Conservation (phyloP, 805 yeast species). For the Starmerella potacharoeniae region DNA sequence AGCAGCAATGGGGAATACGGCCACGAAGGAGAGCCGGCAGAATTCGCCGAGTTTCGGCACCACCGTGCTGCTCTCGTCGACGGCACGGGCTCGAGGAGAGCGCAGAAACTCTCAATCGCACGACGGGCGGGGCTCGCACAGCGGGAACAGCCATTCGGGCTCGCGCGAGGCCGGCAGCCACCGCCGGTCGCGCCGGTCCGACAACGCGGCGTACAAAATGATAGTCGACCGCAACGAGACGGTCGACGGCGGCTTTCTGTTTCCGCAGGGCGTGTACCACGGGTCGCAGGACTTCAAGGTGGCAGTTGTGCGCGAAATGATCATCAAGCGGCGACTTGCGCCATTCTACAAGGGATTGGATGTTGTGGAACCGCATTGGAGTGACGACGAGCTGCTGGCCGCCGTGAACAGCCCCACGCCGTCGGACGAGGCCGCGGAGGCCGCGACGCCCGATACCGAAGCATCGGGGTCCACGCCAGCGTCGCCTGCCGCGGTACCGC, state of each 20-base stretch:
- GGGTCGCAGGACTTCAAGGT: conserved; percentile 64
- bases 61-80: neutral
- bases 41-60: neutral
- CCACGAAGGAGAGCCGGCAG: conserved; percentile 23
- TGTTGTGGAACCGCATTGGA: conserved; percentile 63
- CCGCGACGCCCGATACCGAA: neutral
- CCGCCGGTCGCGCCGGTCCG: conserved; percentile 1
- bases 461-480: neutral
- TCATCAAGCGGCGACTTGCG: conserved; percentile 60
- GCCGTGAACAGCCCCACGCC: neutral
- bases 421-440: neutral
- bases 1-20: conserved; percentile 25
- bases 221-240: conserved; percentile 37
- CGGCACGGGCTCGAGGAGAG: neutral
- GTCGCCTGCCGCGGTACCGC: neutral
- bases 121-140: neutral
- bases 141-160: neutral
- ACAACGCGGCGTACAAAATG: conserved; percentile 18
- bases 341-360: conserved; percentile 88
- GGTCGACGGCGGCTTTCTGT: conserved; percentile 90
- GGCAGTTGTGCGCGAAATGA: conserved; percentile 57
- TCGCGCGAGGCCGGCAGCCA: neutral
- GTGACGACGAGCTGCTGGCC: conserved; percentile 49
- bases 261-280: conserved; percentile 82
- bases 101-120: neutral